These are phyloP conservation scores for Mycena sanguinolenta DNA, from an alignment of 768 basidiomycete genomes.

Conservation along the genomic window DNA sequence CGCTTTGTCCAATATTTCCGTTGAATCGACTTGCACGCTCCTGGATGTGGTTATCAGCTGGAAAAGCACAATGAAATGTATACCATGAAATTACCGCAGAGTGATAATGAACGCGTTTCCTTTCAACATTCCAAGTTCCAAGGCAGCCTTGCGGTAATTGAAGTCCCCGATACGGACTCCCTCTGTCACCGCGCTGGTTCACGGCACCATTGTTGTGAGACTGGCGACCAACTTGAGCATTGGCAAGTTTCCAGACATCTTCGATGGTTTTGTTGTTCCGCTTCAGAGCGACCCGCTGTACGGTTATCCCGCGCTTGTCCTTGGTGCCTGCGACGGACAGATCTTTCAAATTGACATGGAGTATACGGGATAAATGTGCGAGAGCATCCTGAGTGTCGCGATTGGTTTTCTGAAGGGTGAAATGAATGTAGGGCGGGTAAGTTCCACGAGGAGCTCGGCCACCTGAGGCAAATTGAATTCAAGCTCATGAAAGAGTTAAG, in stretches of 20 bases:
- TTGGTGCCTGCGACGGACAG: conserved; percentile 95
- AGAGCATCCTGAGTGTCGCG: conserved; percentile 97
- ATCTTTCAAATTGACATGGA: conserved; percentile 86
- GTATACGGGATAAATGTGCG: conserved; percentile 78
- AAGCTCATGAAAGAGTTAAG: neutral
- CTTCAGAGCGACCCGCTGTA: conserved; percentile 88
- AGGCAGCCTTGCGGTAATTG: conserved; percentile 81
- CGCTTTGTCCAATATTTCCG: conserved; percentile 78
- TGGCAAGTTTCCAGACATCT: conserved; percentile 87
- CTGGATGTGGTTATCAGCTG: conserved; percentile 54
- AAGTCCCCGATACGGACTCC: conserved; percentile 91
- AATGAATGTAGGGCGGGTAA: conserved; percentile 92
- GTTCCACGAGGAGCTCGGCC: conserved; percentile 69
- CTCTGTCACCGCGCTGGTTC: conserved; percentile 86
- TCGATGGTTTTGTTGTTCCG: conserved; percentile 83
- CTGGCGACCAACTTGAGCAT: conserved; percentile 72
- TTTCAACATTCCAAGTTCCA: conserved; percentile 96
- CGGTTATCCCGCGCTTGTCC: conserved; percentile 97
- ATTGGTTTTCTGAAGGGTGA: conserved; percentile 97
- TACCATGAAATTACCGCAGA: conserved; percentile 70
- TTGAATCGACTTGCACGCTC: conserved; percentile 85
- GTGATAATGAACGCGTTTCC: conserved; percentile 97
- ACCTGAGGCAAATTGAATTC: conserved; percentile 42
- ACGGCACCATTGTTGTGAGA: conserved; percentile 66
- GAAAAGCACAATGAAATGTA: conserved; percentile 1